Evolutionary conservation across 108 stramenopile species (phyloP), one percentile per base, ranked within the genome.

Genomic region (Nannochloropsis gaditana): DNA sequence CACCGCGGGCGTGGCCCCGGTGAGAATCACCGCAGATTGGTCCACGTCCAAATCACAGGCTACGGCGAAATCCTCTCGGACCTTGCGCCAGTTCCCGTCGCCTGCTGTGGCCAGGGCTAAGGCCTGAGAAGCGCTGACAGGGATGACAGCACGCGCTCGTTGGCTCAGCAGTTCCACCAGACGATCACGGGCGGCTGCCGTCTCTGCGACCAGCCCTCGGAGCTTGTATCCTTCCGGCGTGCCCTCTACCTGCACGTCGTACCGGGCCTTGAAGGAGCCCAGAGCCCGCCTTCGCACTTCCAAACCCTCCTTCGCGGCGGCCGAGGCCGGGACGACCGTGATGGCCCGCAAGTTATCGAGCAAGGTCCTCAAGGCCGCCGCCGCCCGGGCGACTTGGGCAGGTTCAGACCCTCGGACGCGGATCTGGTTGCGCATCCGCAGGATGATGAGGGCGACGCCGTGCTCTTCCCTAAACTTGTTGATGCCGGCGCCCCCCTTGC

Each of bases 401-500:
- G 19, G 59, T 15, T n/a, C n/a, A 15, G 59, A n/a, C 1, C 59
- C 59, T 73, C 59, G 3, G 19, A 73, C 59, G 19, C 59, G 59
- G n/a, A 73, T 73, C n/a, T 73, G 59, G n/a, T 73, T 73, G 19
- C 59, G 15, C 59, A 73, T 73, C 59, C 59, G 59, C 59, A 73
- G n/a, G 19, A 73, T n/a, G 59, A 73, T 73, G 19, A 73, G n/a
- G 59, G 59, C 59, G 19, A 73, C 59, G 59, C 59, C 59, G n/a
- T 73, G 59, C 59, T 73, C 59, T 73, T 73, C 59, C 59, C 59
- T 73, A 73, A 73, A 73, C 59, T 73, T 73, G n/a, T 73, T 73
- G n/a, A 73, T 73, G 0, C 59, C 59, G 19, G 59, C 59, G 19
- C 59, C 59, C 59, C 19, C 59, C 8, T 8, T 73, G 19, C 59